Conservation (phyloP, 768 basidiomycete genomes). For the Psilocybe tampanensis region DNA sequence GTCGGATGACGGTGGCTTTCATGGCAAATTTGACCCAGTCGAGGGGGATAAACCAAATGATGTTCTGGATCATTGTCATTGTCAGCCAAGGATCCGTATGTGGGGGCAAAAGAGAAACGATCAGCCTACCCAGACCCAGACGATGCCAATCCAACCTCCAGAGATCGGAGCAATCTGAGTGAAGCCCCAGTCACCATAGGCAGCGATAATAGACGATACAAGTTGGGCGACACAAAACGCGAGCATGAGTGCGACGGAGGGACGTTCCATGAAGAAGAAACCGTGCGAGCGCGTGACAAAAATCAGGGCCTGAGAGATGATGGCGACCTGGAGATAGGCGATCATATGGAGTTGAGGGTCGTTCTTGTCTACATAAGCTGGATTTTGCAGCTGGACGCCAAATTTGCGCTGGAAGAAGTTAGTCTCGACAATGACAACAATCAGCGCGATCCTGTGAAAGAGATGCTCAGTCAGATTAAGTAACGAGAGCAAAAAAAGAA, state of each 20-base stretch:
- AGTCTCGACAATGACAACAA: slow-evolving; percentile 84
- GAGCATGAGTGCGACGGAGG: slow-evolving; percentile 86
- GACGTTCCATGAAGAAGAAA: slow-evolving; percentile 97
- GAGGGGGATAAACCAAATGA: slow-evolving; percentile 94
- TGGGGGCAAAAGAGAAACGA: neutral
- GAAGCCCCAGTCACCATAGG: slow-evolving; percentile 94
- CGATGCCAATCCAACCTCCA: slow-evolving; percentile 95
- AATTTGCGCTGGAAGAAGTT: slow-evolving; percentile 90
- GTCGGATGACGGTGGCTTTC: slow-evolving; percentile 91
- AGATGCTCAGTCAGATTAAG: slow-evolving; percentile 10
- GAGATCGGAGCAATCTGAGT: slow-evolving; percentile 78
- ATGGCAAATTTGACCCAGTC: slow-evolving; percentile 96
- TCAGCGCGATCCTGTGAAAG: slow-evolving; percentile 67
- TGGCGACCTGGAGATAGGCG: slow-evolving; percentile 94
- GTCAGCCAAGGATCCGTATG: neutral
- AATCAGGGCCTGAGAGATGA: slow-evolving; percentile 98
- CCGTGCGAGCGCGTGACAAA: slow-evolving; percentile 93
- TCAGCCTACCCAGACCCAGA: slow-evolving; percentile 89
- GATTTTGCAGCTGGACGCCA: slow-evolving; percentile 56
- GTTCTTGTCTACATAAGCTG: slow-evolving; percentile 46
- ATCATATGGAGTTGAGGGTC: slow-evolving; percentile 82
- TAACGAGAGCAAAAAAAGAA: neutral
- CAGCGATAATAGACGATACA: slow-evolving; percentile 94
- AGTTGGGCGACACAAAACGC: slow-evolving; percentile 96
- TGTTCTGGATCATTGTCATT: slow-evolving; percentile 61